Base-by-base conservation (phyloP, 257 asterid genomes). In the Fraxinus anomala region DNA sequence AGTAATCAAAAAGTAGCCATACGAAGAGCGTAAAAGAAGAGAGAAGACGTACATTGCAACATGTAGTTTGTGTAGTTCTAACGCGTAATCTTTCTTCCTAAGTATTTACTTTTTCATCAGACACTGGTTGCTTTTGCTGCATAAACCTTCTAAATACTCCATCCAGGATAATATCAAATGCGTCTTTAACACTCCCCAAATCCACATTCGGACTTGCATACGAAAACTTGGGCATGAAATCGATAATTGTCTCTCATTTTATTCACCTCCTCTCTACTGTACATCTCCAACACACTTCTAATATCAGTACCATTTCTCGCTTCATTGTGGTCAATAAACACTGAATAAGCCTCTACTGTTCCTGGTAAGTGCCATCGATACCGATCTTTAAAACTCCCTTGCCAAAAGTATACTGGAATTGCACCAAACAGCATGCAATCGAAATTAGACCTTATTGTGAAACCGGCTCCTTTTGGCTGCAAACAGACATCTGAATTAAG, bases 391-490 rank as follows among this genome's bases (percentile, higher is more conserved):
- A 85, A 84, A 59, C 92, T 86, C 26, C 86, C 83, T 10, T 51
- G 75, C 91, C 91, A 89, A 14, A 90, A 87, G 76, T 51, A 89
- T 0, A 90, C 91, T 31, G 96, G 96, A 2, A 90, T 90, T 0
- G 90, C 76, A 23, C 96, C 96, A 8, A 91, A 90, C 63, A 89
- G 44, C 92, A 90, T 83, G 72, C 93, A 90, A 68, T 90, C 93
- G 70, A 74, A 89, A 0, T 84, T 75, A 17, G 96, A 89, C 49
- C 93, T 80, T 36, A 93, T 80, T 16, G 96, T 90, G 1, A 26
- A 83, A 30, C 93, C 90, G 34, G 89, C 96, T 5, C 96, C 96
- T 70, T 83, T 87, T 0, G 93, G 96, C 75, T 90, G 96, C 4
- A 90, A 68, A 37, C 96, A 90, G 36, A 90, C 87, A 56, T 84